Conservation (phyloP, 306 rosid species). For the Vigna radiata region DNA sequence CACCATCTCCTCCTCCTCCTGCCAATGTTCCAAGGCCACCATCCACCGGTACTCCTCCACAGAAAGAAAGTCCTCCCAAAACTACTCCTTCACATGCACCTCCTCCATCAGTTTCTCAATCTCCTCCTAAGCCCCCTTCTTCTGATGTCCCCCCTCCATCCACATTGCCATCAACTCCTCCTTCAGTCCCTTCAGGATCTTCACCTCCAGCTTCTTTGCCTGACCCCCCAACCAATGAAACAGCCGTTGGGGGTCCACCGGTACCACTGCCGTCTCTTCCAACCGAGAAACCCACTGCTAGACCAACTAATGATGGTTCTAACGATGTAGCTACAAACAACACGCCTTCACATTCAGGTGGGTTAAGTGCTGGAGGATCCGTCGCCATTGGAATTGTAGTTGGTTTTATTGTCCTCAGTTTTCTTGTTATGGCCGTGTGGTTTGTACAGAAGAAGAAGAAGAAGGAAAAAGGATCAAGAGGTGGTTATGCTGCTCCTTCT, state of each 20-base stretch:
- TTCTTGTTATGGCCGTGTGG: slow-evolving; percentile 70
- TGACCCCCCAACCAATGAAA: slow-evolving; percentile 53
- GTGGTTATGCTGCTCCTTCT: slow-evolving; percentile 64
- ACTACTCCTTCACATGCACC: slow-evolving; percentile 52
- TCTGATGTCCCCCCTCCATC: slow-evolving; percentile 46
- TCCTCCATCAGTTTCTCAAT: slow-evolving; percentile 60
- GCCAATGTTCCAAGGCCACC: slow-evolving; percentile 60
- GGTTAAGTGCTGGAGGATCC: slow-evolving; percentile 56
- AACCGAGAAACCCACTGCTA: slow-evolving; percentile 69
- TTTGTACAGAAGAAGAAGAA: slow-evolving; percentile 68
- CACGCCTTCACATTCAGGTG: slow-evolving; percentile 53
- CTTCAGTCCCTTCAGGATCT: slow-evolving; percentile 68
- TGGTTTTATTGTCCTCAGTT: slow-evolving; percentile 73
- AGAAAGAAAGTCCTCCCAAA: slow-evolving; percentile 54
- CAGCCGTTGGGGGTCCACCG: slow-evolving; percentile 39
- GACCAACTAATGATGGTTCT: slow-evolving; percentile 51
- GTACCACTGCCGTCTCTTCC: slow-evolving; percentile 50
- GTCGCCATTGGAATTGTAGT: slow-evolving; percentile 69
- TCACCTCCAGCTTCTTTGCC: slow-evolving; percentile 62
- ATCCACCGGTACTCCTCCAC: slow-evolving; percentile 58
- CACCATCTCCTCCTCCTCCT: slow-evolving; percentile 70
- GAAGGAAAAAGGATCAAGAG: slow-evolving; percentile 50
- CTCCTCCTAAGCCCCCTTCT: slow-evolving; percentile 61
- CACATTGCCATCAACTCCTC: slow-evolving; percentile 63
- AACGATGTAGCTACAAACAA: slow-evolving; percentile 23